These are phyloP conservation scores for Phytophthora pisi DNA, from an alignment of 352 stramenopile species.

Conservation along the genomic window DNA sequence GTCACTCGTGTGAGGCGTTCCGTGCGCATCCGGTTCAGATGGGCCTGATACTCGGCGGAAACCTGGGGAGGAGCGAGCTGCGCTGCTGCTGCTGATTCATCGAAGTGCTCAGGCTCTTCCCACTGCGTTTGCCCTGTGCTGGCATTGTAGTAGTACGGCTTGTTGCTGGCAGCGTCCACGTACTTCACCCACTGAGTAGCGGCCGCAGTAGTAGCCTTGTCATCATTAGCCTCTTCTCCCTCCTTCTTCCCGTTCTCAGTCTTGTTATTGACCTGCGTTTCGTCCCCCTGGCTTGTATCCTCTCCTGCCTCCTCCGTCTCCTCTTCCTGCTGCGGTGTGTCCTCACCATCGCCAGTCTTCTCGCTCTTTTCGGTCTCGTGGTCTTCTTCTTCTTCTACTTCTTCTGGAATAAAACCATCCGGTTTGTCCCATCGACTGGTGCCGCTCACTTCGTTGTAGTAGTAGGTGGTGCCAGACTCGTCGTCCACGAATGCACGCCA, in stretches of 20 bases:
- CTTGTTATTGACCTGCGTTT: not conserved
- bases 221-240: not conserved
- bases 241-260: not conserved
- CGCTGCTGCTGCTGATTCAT: conserved; percentile 34
- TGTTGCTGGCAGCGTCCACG: conserved; percentile 65
- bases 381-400: conserved; percentile 7
- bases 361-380: conserved; percentile 1
- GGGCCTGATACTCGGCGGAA: conserved; percentile 68
- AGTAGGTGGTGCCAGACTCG: conserved; percentile 62
- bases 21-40: conserved; percentile 58
- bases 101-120: conserved; percentile 61
- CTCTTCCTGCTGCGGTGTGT: conserved; percentile 25
- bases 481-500: conserved; percentile 79
- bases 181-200: conserved; percentile 68
- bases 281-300: conserved; percentile 4
- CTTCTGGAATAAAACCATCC: conserved; percentile 40
- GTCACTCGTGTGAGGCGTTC: conserved; percentile 61
- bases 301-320: conserved; percentile 6
- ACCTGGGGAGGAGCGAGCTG: conserved; percentile 20
- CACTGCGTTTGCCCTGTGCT: conserved; percentile 72
- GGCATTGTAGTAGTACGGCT: conserved; percentile 79
- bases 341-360: conserved; percentile 4
- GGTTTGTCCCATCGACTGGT: conserved; percentile 80
- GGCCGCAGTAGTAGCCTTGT: not conserved
- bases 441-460: conserved; percentile 73